phyloP scores from a whole-genome alignment of 2,329 filamentous ascomycete species.

The Eutypella sp. region DNA sequence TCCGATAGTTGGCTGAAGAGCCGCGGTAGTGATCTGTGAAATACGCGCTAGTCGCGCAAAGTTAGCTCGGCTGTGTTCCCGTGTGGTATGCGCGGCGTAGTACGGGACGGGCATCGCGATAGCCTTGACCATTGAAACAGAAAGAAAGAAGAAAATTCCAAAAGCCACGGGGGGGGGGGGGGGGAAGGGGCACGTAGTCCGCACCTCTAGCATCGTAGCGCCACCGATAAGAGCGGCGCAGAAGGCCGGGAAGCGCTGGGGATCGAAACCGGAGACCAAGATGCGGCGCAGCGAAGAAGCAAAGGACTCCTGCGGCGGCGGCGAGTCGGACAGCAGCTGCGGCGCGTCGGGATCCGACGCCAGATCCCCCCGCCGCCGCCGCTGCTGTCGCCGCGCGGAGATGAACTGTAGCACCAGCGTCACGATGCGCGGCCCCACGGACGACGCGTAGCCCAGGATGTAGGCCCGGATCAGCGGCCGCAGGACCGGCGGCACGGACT shows the following conservation, averaged over 20 bases:
- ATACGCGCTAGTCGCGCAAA: slow-evolving; percentile 14
- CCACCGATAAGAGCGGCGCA: slow-evolving; percentile 57
- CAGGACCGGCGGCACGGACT: slow-evolving; percentile 42
- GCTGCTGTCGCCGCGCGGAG: slow-evolving; percentile 27
- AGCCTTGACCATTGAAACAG: too few relatives aligned
- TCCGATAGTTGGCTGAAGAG: slow-evolving; percentile 17
- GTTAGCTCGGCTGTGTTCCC: background rate
- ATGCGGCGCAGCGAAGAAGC: slow-evolving; percentile 34
- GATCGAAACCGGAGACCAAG: slow-evolving; percentile 46
- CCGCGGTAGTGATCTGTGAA: slow-evolving; percentile 19
- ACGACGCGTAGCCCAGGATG: slow-evolving; percentile 55
- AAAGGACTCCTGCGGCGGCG: slow-evolving; percentile 23
- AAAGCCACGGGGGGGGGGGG: too few relatives aligned
- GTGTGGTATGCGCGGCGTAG: background rate
- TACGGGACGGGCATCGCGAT: too few relatives aligned
- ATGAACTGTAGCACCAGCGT: slow-evolving; percentile 49
- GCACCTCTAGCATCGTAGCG: slow-evolving; percentile 55
- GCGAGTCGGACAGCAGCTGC: background rate
- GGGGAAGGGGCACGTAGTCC: slow-evolving; percentile 9
- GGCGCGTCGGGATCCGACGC: too few relatives aligned
- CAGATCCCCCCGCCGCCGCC: too few relatives aligned
- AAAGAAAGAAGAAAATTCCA: too few relatives aligned
- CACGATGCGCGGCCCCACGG: slow-evolving; percentile 51
- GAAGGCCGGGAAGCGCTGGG: slow-evolving; percentile 56
- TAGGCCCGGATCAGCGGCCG: slow-evolving; percentile 56